Percentiles rank a stretch among this genome's conserved stretches.
phyloP scores from a whole-genome alignment of 768 basidiomycete species.

The Phanerochaete carnosa region DNA sequence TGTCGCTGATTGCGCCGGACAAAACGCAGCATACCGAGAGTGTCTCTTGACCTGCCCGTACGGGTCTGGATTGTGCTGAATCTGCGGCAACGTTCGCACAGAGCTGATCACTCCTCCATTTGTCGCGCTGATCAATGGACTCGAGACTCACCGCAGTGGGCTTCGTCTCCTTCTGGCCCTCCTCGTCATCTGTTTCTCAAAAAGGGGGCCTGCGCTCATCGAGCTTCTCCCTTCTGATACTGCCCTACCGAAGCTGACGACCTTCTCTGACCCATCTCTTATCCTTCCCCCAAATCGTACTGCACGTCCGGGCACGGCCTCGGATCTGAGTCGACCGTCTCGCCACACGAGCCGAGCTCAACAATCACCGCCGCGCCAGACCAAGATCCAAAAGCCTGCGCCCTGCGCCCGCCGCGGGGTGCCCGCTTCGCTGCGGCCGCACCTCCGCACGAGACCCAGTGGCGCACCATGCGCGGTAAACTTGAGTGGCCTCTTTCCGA shows the following conservation, averaged over 20 bases:
- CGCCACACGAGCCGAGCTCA: slow-evolving; percentile 51
- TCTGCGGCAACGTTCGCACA: slow-evolving; percentile 57
- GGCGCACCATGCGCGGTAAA: no score
- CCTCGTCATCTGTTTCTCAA: slow-evolving; percentile 57
- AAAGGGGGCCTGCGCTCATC: not conserved
- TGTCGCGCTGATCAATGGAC: slow-evolving; percentile 49
- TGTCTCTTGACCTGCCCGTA: not conserved
- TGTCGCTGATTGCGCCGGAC: slow-evolving; percentile 74
- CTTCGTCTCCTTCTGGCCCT: slow-evolving; percentile 36
- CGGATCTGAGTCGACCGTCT: slow-evolving; percentile 66
- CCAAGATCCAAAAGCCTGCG: slow-evolving; percentile 76
- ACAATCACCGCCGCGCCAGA: slow-evolving; percentile 64
- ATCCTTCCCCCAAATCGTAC: slow-evolving; percentile 80
- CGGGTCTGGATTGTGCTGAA: not conserved
- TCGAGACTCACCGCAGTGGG: slow-evolving; percentile 89
- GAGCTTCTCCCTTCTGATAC: not conserved
- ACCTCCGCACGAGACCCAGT: no score
- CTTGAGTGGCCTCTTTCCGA: no score
- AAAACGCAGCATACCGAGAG: slow-evolving; percentile 54
- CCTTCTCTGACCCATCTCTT: slow-evolving; percentile 63
- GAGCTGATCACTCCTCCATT: slow-evolving; percentile 57
- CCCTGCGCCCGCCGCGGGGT: slow-evolving; percentile 68
- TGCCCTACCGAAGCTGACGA: slow-evolving; percentile 46
- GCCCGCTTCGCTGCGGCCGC: no score
- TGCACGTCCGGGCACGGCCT: slow-evolving; percentile 81